Conservation (phyloP, 2,329 filamentous ascomycete genomes). For the Thelonectria discophora region DNA sequence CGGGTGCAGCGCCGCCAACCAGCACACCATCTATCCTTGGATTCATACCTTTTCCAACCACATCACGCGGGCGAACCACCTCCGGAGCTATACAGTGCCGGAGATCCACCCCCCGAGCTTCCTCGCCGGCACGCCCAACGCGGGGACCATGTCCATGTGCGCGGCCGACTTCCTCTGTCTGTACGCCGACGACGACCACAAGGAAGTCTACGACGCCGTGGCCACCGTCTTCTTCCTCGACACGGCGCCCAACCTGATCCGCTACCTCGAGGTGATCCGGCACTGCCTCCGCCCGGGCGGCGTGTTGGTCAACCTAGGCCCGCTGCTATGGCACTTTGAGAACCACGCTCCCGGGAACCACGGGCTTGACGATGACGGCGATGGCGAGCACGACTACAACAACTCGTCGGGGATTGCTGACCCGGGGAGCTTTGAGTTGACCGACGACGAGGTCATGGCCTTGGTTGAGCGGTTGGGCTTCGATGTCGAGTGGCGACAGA, state of each 20-base stretch:
- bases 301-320: slow-evolving; percentile 88
- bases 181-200: slow-evolving; percentile 73
- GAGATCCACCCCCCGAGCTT: slow-evolving; percentile 77
- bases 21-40: slow-evolving; percentile 85
- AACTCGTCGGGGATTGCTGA: slow-evolving; percentile 78
- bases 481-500: slow-evolving; percentile 69
- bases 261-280: slow-evolving; percentile 85
- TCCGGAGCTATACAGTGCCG: slow-evolving; percentile 77
- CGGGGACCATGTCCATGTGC: slow-evolving; percentile 87
- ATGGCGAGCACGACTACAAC: slow-evolving; percentile 59
- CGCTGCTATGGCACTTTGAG: slow-evolving; percentile 95
- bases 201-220: slow-evolving; percentile 78
- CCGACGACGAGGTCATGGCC: slow-evolving; percentile 84
- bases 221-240: slow-evolving; percentile 96
- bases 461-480: slow-evolving; percentile 83
- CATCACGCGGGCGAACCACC: slow-evolving; percentile 74
- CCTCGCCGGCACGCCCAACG: slow-evolving; percentile 51
- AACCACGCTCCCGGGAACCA: slow-evolving; percentile 71
- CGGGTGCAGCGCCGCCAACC: slow-evolving; percentile 63
- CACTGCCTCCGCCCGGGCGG: slow-evolving; percentile 82
- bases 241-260: slow-evolving; percentile 91
- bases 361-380: slow-evolving; percentile 60
- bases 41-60: slow-evolving; percentile 91
- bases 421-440: slow-evolving; percentile 88
- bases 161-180: slow-evolving; percentile 92